These are phyloP conservation scores for Dothiorella sarmentorum DNA, from an alignment of 2,329 filamentous ascomycete species.

Conservation along the genomic window DNA sequence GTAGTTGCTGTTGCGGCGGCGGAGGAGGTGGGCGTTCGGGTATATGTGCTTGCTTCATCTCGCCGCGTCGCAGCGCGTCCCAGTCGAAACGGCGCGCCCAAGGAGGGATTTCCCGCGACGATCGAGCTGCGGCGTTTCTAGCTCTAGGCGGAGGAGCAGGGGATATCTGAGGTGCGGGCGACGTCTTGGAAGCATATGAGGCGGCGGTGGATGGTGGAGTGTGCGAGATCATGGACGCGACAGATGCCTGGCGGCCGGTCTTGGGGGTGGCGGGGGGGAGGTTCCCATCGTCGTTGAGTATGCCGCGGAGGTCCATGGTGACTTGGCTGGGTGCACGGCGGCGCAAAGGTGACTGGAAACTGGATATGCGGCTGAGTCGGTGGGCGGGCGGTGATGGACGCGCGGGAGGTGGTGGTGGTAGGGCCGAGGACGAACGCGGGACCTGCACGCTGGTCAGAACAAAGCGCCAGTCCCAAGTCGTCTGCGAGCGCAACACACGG, in stretches of 20 bases:
- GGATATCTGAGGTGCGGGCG: constrained; percentile 1
- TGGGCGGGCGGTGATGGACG: neutral
- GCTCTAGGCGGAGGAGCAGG: neutral
- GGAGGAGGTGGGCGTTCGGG: neutral
- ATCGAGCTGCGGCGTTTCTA: neutral
- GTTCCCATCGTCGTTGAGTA: constrained; percentile 16
- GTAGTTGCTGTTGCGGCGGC: constrained; percentile 1
- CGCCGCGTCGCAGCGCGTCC: constrained; percentile 20
- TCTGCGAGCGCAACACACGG: neutral
- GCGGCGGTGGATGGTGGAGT: constrained; percentile 15
- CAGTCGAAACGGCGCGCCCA: constrained; percentile 18
- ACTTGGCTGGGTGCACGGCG: neutral
- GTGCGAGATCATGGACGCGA: constrained; percentile 8
- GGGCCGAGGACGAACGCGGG: neutral
- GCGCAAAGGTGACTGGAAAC: neutral
- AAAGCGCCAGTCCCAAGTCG: neutral
- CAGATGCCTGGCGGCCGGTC: constrained; percentile 14
- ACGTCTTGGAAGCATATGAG: constrained; percentile 12
- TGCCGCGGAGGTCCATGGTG: constrained; percentile 16
- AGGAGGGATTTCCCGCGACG: neutral
- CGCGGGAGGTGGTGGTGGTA: neutral
- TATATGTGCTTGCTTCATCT: constrained; percentile 20
- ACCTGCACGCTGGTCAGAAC: constrained; percentile 1
- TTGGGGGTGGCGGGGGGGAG: constrained; percentile 6
- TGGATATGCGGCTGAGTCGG: constrained; percentile 12